Percentiles rank a stretch among this genome's conserved stretches.
These are phyloP conservation scores for Apophysomyces ossiformis DNA, from an alignment of 371 early-diverging fungal genomes.

Conservation along the genomic window DNA sequence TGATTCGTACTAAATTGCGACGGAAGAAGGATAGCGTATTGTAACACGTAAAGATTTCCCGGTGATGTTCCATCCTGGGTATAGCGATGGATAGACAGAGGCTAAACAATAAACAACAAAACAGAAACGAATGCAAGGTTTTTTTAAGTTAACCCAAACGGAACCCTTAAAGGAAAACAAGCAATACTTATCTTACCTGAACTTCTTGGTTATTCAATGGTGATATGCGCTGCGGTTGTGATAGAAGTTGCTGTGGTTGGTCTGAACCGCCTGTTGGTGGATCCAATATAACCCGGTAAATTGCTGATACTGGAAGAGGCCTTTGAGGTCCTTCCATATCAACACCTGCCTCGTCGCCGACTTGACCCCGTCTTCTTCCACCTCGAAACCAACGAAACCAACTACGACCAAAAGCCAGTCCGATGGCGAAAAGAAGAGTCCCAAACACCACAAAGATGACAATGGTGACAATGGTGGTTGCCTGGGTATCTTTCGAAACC, in stretches of 20 bases:
- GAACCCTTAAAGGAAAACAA: neutral
- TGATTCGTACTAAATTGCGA: neutral
- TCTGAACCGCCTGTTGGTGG: neutral
- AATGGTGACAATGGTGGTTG: neutral
- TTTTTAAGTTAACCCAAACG: too few species aligned
- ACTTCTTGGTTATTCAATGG: neutral
- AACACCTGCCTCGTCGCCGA: neutral
- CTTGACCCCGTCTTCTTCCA: constrained; percentile 5
- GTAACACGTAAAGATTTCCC: neutral
- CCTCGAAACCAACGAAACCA: neutral
- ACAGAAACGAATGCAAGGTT: neutral
- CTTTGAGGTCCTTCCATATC: neutral
- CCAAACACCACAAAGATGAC: constrained; percentile 6
- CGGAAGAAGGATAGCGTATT: constrained; percentile 1
- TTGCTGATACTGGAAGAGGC: neutral
- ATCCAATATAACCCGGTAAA: neutral
- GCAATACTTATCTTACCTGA: neutral
- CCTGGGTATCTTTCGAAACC: neutral
- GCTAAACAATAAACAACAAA: neutral
- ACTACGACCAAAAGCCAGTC: neutral
- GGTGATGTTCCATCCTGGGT: neutral
- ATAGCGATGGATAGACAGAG: neutral
- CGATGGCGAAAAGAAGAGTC: neutral
- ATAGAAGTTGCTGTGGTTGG: too few species aligned
- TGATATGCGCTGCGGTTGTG: neutral